Base-by-base conservation (phyloP, 1,284 basidiomycete species). In the Pseudozyma tsukubaensis region DNA sequence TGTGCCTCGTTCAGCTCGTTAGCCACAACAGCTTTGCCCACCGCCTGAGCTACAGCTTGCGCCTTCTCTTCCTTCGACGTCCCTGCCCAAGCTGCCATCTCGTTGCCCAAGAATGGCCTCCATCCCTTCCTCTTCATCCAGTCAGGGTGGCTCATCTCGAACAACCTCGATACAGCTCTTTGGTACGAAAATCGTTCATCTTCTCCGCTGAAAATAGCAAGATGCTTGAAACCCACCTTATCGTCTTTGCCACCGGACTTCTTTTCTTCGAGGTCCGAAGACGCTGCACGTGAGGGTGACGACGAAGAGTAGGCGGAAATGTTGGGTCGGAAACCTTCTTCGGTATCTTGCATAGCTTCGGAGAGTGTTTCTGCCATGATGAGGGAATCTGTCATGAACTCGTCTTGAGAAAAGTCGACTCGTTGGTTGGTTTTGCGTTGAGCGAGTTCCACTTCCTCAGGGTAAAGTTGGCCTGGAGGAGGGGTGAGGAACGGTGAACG, bases 171-270 rank as follows among this genome's bases (percentile, higher is more conserved):
- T 0, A 91, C 87, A 0, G 90, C 90, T 36, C 90, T 88, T 81
- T 90, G 89, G 86, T 89, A 91, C 1, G 89, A 89, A 77, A 91
- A 90, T 47, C 89, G 87, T 83, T 91, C 90, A 79, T 90, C 90
- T 78, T 90, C 88, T 10, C 88, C 88, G 0, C 89, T 90, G 83
- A 91, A 91, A 64, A 91, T 90, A 0, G 89, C 88, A 37, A 90
- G 40, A 77, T 59, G 83, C 86, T 83, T 87, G 86, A 79, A 88
- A 78, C 83, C 24, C 85, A 86, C 51, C 85, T 82, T 68, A 68
- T 76, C 37, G 72, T 77, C 72, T 64, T 52, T 67, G 24, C 6
- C 24, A 29, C 24, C 24, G 24, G 3, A 3, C 63, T 40, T 72
- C 67, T 13, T 39, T 1, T 9, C 7, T 8, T n/a, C 39, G 13